Percentiles rank a stretch among this genome's conserved stretches.
These are phyloP conservation scores for Draba incana DNA, from an alignment of 345 rosid species.

Conservation along the genomic window DNA sequence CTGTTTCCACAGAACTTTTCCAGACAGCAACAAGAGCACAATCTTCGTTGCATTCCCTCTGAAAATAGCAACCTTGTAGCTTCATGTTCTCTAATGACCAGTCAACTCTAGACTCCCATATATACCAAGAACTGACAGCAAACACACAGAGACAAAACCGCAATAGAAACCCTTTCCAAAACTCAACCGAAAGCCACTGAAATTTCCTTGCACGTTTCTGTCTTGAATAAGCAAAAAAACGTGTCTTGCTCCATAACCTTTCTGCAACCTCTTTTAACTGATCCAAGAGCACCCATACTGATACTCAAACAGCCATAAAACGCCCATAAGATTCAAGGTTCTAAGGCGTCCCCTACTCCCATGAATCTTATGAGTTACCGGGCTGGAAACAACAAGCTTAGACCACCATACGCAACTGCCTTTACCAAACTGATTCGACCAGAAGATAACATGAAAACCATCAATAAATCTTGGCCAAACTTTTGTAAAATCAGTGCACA, in stretches of 20 bases:
- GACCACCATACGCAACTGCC: too few species aligned
- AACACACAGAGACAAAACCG: neutral
- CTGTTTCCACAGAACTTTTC: neutral
- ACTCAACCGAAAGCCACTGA: constrained; percentile 7
- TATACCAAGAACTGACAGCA: neutral
- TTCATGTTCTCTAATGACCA: neutral
- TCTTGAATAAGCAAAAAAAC: too few species aligned
- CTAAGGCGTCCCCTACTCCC: neutral
- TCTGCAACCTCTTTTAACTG: neutral
- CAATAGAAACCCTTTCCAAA: neutral
- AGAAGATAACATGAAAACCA: too few species aligned
- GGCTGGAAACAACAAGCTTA: too few species aligned
- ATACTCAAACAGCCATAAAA: neutral
- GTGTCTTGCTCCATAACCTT: neutral
- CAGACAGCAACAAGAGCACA: neutral
- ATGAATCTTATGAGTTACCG: neutral
- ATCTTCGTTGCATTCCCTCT: neutral
- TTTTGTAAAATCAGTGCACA: too few species aligned
- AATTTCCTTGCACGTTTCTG: too few species aligned
- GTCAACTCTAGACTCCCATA: neutral
- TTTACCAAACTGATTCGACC: too few species aligned
- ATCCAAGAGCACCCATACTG: neutral
- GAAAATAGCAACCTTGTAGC: constrained; percentile 14
- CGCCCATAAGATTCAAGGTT: neutral
- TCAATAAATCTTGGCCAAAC: too few species aligned